Conservation (phyloP, 208 protist genomes). For the Leishmania amazonensis region DNA sequence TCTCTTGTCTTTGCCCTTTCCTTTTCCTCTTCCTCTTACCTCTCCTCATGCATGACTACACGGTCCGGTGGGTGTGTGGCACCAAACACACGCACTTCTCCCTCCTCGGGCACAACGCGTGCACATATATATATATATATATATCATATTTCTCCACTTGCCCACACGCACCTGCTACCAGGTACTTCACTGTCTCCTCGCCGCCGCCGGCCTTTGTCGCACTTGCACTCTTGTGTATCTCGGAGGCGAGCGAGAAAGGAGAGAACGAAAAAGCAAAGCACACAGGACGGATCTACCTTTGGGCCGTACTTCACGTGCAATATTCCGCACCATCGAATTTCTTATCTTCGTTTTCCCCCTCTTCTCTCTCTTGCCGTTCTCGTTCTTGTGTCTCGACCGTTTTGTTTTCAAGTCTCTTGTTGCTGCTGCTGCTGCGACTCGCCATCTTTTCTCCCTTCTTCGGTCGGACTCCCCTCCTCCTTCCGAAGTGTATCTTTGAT, state of each 20-base stretch:
- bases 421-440: background rate
- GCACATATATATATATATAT: background rate
- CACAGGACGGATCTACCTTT: background rate
- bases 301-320: background rate
- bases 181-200: background rate
- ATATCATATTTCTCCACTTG: background rate
- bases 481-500: background rate
- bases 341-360: background rate
- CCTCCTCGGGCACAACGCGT: background rate
- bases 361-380: background rate
- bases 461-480: background rate
- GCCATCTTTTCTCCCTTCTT: background rate
- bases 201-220: background rate
- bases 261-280: background rate
- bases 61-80: background rate
- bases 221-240: background rate
- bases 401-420: background rate
- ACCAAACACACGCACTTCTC: background rate
- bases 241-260: background rate
- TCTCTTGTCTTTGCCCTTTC: background rate
- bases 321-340: background rate
- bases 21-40: background rate
- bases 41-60: background rate
- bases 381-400: background rate
- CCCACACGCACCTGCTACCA: background rate